phyloP scores from a whole-genome alignment of 1,284 basidiomycete species.

The Farysia itapuensis region DNA sequence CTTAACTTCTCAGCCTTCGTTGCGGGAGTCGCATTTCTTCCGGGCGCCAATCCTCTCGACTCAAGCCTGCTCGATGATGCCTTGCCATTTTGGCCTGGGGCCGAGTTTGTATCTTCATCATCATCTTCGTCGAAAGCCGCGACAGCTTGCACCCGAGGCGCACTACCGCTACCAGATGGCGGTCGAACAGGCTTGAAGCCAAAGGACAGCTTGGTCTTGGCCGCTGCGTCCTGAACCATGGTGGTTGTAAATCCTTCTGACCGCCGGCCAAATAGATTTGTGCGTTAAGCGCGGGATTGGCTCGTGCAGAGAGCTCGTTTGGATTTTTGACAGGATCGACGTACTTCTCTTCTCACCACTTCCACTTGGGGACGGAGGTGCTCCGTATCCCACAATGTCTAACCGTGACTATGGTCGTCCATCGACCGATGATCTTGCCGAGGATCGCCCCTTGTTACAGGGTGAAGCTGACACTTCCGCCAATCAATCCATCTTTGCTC shows the following conservation, averaged over 20 bases:
- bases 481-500: constrained; percentile 12
- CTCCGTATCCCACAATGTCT: constrained; percentile 5
- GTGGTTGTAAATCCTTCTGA: no score
- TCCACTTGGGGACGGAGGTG: not conserved
- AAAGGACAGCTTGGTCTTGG: constrained; percentile 31
- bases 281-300: no score
- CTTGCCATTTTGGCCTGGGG: not conserved
- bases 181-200: constrained; percentile 20
- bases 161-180: not conserved
- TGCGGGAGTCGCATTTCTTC: constrained; percentile 28
- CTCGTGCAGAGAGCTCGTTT: not conserved
- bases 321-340: no score
- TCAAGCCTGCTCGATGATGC: constrained; percentile 1
- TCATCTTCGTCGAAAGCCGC: not conserved
- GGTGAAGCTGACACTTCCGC: constrained; percentile 1
- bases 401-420: constrained; percentile 34
- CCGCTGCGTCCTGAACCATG: not conserved
- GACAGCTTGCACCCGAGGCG: constrained; percentile 1
- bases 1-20: constrained; percentile 35
- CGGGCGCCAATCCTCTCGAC: constrained; percentile 6
- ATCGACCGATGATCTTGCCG: constrained; percentile 31
- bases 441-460: constrained; percentile 25
- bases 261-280: not conserved
- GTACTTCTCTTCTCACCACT: not conserved
- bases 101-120: not conserved